These are phyloP conservation scores for Colletotrichum nymphaeae DNA, from an alignment of 2,329 filamentous ascomycete genomes.

Conservation along the genomic window DNA sequence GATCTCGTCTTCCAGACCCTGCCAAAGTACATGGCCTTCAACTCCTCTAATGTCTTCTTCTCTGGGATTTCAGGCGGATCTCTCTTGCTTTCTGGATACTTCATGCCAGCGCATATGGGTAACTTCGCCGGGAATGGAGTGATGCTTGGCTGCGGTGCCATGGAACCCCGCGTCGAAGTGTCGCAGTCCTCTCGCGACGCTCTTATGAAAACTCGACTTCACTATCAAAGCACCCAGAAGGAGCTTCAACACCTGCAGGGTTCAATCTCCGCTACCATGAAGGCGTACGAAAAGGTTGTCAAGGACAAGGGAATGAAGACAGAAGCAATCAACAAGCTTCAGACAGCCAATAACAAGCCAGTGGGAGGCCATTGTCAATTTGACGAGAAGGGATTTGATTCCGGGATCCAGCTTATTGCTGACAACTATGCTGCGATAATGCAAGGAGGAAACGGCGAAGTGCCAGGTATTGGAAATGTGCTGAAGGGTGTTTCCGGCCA, in stretches of 20 bases:
- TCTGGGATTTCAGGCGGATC: constrained; percentile 67
- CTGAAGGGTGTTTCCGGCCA: constrained; percentile 60
- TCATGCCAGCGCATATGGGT: constrained; percentile 66
- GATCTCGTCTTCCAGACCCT: constrained; percentile 61
- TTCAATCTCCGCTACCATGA: constrained; percentile 60
- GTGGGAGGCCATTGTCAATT: constrained; percentile 69
- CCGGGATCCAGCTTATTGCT: constrained; percentile 66
- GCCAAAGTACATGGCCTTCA: constrained; percentile 64
- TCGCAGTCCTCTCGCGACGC: constrained; percentile 52
- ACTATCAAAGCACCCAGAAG: constrained; percentile 67
- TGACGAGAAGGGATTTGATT: constrained; percentile 63
- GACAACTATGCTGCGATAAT: constrained; percentile 64
- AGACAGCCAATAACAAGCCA: constrained; percentile 68
- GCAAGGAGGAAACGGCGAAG: constrained; percentile 61
- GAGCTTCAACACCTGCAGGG: constrained; percentile 61
- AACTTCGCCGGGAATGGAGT: constrained; percentile 62
- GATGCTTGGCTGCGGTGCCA: constrained; percentile 65
- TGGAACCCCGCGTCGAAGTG: constrained; percentile 65
- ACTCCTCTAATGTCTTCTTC: constrained; percentile 64
- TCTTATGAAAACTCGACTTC: constrained; percentile 59
- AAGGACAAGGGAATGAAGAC: constrained; percentile 53
- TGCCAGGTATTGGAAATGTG: constrained; percentile 61
- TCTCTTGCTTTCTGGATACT: constrained; percentile 66
- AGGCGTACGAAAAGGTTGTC: constrained; percentile 62
- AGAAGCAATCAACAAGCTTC: constrained; percentile 59